These are phyloP conservation scores for Musa balbisiana DNA, from an alignment of 202 grass and related monocot genomes.

Conservation along the genomic window DNA sequence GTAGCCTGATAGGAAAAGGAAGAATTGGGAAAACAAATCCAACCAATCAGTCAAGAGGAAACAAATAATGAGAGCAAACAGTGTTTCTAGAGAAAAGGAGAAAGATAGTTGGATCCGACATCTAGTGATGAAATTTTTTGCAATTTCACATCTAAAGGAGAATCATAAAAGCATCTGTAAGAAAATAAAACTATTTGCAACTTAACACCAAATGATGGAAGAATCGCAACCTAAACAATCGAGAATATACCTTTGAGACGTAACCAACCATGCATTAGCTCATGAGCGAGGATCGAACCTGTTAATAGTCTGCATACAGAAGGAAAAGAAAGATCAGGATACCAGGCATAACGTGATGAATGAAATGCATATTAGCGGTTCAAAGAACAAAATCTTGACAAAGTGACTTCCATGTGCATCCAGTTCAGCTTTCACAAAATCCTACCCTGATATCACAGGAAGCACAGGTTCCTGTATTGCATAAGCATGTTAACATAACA, in stretches of 20 bases:
- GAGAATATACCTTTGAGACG: constrained; percentile 66
- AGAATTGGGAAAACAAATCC: constrained; percentile 1
- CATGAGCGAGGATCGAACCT: constrained; percentile 95
- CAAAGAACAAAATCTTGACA: neutral
- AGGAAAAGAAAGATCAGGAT: neutral
- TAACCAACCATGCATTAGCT: constrained; percentile 90
- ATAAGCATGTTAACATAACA: neutral
- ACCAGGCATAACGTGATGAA: neutral
- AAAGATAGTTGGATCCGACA: too few species aligned
- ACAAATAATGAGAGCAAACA: neutral
- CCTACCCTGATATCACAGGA: neutral
- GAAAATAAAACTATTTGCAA: neutral
- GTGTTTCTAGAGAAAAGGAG: too few species aligned
- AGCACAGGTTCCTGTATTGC: neutral
- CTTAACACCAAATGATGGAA: neutral
- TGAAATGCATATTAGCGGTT: neutral
- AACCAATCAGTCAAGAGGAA: neutral
- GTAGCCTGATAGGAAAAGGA: constrained; percentile 40
- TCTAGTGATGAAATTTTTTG: too few species aligned
- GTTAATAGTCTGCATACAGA: constrained; percentile 64
- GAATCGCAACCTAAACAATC: neutral
- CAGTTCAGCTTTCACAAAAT: neutral
- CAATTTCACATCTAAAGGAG: too few species aligned
- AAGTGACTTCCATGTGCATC: neutral
- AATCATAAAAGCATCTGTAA: neutral